Percentiles rank a stretch among this genome's conserved stretches.
Evolutionary conservation across 495 filamentous ascomycete genomes (phyloP).

Genomic region (Aeminium ludgeri): DNA sequence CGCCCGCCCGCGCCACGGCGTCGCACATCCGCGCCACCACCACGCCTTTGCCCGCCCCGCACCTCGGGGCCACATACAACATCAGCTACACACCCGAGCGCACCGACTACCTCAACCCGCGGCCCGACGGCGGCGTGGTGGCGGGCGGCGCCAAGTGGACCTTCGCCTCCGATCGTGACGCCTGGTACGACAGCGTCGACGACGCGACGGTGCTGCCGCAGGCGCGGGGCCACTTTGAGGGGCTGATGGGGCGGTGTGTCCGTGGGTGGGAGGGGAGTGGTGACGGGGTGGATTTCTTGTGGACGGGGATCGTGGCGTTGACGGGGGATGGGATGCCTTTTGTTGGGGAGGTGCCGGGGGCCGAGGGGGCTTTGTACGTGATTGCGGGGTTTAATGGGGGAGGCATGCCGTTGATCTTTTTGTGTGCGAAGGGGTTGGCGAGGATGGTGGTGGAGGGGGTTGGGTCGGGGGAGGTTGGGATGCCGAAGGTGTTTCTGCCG

Average conservation of each 20-base stretch:
- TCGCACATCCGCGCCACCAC: conserved; percentile 3
- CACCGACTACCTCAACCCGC: conserved; percentile 34
- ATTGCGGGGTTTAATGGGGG: conserved; percentile 7
- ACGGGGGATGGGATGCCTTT: conserved; percentile 1
- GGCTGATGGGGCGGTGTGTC: conserved; percentile 2
- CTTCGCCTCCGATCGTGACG: conserved; percentile 21
- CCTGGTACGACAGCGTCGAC: conserved; percentile 36
- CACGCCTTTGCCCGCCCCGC: neutral
- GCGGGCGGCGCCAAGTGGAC: conserved; percentile 33
- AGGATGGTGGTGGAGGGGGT: conserved; percentile 2
- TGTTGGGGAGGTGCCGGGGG: neutral
- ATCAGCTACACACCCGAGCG: conserved; percentile 4
- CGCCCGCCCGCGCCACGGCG: neutral
- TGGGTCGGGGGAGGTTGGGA: neutral
- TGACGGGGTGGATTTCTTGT: neutral
- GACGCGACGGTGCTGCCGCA: conserved; percentile 28
- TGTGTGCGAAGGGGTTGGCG: neutral
- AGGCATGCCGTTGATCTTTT: neutral
- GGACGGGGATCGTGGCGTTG: conserved; percentile 1
- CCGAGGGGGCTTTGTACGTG: neutral
- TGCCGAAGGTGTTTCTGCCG: conserved; percentile 1
- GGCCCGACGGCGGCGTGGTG: conserved; percentile 35
- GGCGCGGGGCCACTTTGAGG: neutral
- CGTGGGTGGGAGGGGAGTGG: conserved; percentile 1
- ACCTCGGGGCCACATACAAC: conserved; percentile 13